Base-by-base conservation (phyloP, 495 filamentous ascomycete species). In the Paragyromitra xinjiangensis region DNA sequence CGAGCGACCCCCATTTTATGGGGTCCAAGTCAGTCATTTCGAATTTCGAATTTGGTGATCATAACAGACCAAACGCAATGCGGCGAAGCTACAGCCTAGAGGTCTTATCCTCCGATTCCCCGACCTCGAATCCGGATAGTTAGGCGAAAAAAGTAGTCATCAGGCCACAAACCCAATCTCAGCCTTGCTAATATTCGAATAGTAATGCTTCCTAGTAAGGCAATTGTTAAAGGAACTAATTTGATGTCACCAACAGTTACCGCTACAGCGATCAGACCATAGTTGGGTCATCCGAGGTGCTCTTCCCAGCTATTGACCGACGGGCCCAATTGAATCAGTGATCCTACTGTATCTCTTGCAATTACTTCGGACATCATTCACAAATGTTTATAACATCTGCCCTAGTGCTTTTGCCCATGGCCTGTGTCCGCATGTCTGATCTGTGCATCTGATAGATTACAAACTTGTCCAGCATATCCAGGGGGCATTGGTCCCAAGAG, bases 1-100 rank as follows among this genome's bases (percentile, higher is more conserved):
- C 74, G 74, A 77, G 61, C 8, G 29, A 73, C 59, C 59, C 61
- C 68, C 67, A 58, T 26, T 8, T 14, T 44, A 34, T 51, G 58
- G 67, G 68, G 68, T 16, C 50, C 58, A 59, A 70, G 48, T 44
- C 66, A 69, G 56, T 56, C 51, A 73, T 50, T 51, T 44, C 16
- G 37, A 50, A 37, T 26, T 50, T 42, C 29, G 37, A 55, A 72
- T 48, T 48, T 22, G 53, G 24, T 77, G 59, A 77, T 53, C 39
- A 45, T 75, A 24, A 34, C 24, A 42, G 64, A 29, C 69, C 37
- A 51, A 51, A 73, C 70, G 37, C 45, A 66, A 72, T 55, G 64
- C 64, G 29, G 63, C 63, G 44, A 51, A 7, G 64, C 61, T 40
- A 64, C 37, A 44, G 26, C 50, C 19, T 26, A 42, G 44, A 24